Evolutionary conservation across 495 filamentous ascomycete genomes (phyloP).

Genomic region (Terfezia claveryi): DNA sequence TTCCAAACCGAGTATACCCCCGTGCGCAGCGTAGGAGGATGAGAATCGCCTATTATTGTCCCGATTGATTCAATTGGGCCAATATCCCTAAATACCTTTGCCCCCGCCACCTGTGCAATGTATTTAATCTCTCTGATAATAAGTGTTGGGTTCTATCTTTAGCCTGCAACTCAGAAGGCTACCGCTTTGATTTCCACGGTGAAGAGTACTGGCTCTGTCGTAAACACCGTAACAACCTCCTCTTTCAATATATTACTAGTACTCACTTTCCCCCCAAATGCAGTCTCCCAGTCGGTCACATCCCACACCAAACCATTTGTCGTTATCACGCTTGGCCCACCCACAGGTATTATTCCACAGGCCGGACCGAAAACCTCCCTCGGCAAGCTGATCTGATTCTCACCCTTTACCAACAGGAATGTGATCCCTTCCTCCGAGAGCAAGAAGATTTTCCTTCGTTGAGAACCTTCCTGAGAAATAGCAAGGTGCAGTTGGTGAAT

Average conservation of each 20-base stretch:
- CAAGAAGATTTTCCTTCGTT: constrained; percentile 22
- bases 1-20: not conserved
- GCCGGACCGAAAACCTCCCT: constrained; percentile 23
- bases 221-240: constrained; percentile 34
- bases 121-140: too few relatives aligned
- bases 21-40: too few relatives aligned
- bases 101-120: too few relatives aligned
- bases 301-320: constrained; percentile 80
- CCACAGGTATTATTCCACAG: constrained; percentile 62
- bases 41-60: too few relatives aligned
- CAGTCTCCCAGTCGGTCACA: constrained; percentile 53
- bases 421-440: constrained; percentile 27
- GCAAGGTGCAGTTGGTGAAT: constrained; percentile 55
- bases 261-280: constrained; percentile 65
- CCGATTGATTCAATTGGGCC: too few relatives aligned
- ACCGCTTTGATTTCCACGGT: constrained; percentile 45
- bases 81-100: too few relatives aligned
- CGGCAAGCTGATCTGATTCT: constrained; percentile 45
- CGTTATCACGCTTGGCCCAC: constrained; percentile 45
- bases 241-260: constrained; percentile 72
- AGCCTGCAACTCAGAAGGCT: not conserved
- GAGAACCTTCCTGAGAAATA: constrained; percentile 23
- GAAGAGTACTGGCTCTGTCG: constrained; percentile 53
- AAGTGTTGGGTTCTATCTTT: too few relatives aligned
- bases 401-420: constrained; percentile 49